Base-by-base conservation (phyloP, 2,329 filamentous ascomycete species). In the Apiospora aurea region DNA sequence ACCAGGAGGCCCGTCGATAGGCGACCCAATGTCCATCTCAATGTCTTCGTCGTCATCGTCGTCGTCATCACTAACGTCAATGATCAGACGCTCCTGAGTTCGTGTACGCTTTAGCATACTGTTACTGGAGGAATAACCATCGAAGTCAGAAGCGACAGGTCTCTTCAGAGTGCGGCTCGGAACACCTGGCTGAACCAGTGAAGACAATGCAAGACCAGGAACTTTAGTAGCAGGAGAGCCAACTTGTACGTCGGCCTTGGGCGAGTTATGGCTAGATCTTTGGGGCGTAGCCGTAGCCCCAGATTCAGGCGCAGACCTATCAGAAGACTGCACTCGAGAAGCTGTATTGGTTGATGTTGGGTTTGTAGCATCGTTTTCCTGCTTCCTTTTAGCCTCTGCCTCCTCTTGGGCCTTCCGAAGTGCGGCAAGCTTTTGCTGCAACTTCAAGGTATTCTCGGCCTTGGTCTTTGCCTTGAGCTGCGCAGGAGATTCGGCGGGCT, bases 21-120 rank as follows among this genome's bases (percentile, higher is more conserved):
- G 86, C 67, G 87, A 89, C 38, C 89, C 89, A 34, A 92, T 85
- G 46, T 93, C 91, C 90, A 92, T 93, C 71, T 91, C 90, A 67
- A 91, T 86, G 74, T 91, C 89, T 71, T 90, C 89, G 69, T 86
- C 89, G 44, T 97, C 95, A 78, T 94, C 97, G 51, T 97, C 92
- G 75, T 97, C 90, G 75, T 90, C 89, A 69, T 97, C 95, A 78
- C 94, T 97, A 51, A 97, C 92, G 75, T 97, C 90, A 75, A 97
- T 97, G 51, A 97, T 89, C 70, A 97, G 88, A 2, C 88, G 79
- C 43, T 81, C 78, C 34, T 80, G 76, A 6, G 78, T 81, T 88
- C 69, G 90, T 86, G 34, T 91, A 68, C 91, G 89, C 76, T 93
- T 93, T 21, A 81, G 77, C 16, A 83, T 78, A 1, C 81, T 77